Evolutionary conservation across 495 filamentous ascomycete species (phyloP).

Genomic region (Hypomontagnella monticulosa): DNA sequence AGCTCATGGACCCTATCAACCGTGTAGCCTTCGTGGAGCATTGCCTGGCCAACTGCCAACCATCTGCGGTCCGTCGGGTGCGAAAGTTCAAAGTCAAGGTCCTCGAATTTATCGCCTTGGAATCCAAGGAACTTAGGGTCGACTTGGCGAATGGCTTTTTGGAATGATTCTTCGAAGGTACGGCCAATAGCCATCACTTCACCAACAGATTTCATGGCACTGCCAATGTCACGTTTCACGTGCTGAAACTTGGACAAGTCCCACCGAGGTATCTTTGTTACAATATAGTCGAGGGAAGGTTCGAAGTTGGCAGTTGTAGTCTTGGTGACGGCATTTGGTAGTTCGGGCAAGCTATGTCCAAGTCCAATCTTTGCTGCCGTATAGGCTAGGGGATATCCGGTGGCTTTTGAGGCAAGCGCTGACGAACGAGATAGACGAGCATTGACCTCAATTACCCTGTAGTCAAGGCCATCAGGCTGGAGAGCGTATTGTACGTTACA

Average conservation of each 20-base stretch:
- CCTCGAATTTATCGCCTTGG: constrained; percentile 93
- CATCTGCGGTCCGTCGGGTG: constrained; percentile 96
- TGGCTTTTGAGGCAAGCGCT: constrained; percentile 95
- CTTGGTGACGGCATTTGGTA: constrained; percentile 97
- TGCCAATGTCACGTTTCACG: constrained; percentile 96
- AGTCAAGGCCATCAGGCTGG: constrained; percentile 93
- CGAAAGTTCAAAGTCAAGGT: constrained; percentile 86
- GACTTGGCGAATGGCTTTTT: constrained; percentile 97
- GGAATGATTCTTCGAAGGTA: constrained; percentile 98
- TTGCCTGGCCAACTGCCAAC: constrained; percentile 96
- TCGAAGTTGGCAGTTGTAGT: constrained; percentile 99
- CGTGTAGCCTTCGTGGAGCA: constrained; percentile 95
- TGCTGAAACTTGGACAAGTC: constrained; percentile 98
- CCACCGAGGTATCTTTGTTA: constrained; percentile 98
- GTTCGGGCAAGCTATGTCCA: constrained; percentile 91
- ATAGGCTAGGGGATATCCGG: constrained; percentile 95
- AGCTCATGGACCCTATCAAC: constrained; percentile 91
- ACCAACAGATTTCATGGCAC: constrained; percentile 97
- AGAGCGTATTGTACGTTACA: constrained; percentile 98
- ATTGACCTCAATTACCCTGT: constrained; percentile 98
- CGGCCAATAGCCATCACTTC: constrained; percentile 99
- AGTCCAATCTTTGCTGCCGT: constrained; percentile 97
- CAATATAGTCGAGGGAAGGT: constrained; percentile 94
- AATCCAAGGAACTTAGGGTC: constrained; percentile 92
- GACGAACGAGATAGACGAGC: constrained; percentile 96